These are phyloP conservation scores for Solanum stenotomum DNA, from an alignment of 257 asterid species.

Conservation along the genomic window DNA sequence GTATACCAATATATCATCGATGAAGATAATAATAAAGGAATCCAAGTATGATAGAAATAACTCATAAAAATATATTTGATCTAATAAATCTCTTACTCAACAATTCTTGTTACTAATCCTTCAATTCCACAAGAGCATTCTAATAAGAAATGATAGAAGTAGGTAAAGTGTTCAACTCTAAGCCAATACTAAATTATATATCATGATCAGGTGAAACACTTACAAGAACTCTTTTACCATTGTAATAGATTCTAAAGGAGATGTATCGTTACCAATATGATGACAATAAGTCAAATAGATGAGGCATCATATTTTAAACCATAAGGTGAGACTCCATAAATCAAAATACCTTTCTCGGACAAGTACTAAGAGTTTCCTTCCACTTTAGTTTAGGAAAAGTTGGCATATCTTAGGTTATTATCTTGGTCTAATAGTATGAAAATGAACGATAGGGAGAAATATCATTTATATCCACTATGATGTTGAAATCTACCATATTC, in stretches of 20 bases:
- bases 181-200: too few species aligned
- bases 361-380: background rate
- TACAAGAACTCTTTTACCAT: background rate
- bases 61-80: background rate
- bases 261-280: background rate
- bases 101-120: background rate
- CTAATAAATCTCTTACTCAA: background rate
- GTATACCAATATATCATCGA: background rate
- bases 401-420: background rate
- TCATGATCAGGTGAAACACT: background rate
- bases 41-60: background rate
- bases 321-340: background rate
- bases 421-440: background rate
- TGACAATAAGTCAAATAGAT: too few species aligned
- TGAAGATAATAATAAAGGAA: background rate
- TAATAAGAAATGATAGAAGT: background rate
- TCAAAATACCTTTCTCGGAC: too few species aligned
- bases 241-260: too few species aligned
- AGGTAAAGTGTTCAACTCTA: background rate
- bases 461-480: too few species aligned
- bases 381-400: background rate
- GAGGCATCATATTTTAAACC: background rate
- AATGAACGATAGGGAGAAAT: too few species aligned
- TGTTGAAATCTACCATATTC: too few species aligned
- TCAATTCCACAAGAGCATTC: background rate